A percentile compares a stretch with the other conserved stretches of the same genome.
phyloP scores from a whole-genome alignment of 768 basidiomycete genomes.

The Fomitopsis pulvina region DNA sequence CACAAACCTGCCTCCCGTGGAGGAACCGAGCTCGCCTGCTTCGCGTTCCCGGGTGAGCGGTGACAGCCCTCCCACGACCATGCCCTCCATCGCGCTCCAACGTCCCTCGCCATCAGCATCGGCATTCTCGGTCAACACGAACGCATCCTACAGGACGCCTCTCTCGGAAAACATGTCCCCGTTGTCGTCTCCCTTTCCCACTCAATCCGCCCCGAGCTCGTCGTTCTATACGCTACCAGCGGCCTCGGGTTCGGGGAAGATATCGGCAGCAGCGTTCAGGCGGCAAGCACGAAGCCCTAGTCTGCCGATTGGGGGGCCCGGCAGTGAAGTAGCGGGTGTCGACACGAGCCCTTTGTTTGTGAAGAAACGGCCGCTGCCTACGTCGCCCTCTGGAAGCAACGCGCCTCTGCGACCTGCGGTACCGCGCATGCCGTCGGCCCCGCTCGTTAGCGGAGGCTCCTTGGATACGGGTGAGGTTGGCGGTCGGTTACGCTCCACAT shows the following conservation, averaged over 20 bases:
- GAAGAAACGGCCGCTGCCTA: constrained; percentile 42
- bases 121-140: constrained; percentile 11
- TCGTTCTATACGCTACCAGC: constrained; percentile 18
- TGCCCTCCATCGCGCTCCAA: background rate
- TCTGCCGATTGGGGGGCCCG: constrained; percentile 5
- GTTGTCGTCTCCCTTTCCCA: background rate
- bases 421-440: constrained; percentile 5
- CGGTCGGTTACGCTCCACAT: constrained; percentile 9
- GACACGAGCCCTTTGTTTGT: constrained; percentile 43
- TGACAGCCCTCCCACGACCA: constrained; percentile 29
- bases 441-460: constrained; percentile 1
- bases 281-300: constrained; percentile 33
- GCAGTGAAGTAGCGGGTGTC: constrained; percentile 15
- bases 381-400: constrained; percentile 33
- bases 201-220: background rate
- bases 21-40: constrained; percentile 16
- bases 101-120: constrained; percentile 15
- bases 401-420: background rate
- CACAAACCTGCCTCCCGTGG: background rate
- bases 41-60: constrained; percentile 12
- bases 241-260: constrained; percentile 40
- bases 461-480: constrained; percentile 4
- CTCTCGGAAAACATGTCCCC: background rate
- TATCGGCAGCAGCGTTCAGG: constrained; percentile 66
- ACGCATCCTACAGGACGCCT: background rate